Evolutionary conservation across 2,329 filamentous ascomycete species (phyloP), one percentile per base, ranked within the genome.

Genomic region (Madurella mycetomatis): DNA sequence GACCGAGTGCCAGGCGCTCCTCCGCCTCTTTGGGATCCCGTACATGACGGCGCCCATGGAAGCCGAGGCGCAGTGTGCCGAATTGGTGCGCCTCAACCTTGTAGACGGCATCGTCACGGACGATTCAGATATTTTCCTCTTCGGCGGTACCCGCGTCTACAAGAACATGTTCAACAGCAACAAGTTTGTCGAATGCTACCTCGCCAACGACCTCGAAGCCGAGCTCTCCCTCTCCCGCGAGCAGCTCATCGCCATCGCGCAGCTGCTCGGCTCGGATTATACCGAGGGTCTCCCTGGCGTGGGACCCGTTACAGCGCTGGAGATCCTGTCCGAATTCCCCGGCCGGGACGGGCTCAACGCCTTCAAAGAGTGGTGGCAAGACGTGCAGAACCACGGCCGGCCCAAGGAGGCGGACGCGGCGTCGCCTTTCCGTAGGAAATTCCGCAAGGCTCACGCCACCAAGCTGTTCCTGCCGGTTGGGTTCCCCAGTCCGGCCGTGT

Each of bases 131-230:
- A 95, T 87, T 0, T 99, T 99, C 66, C 81, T 99, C 1, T 99
- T 99, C 69, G 95, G 94, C 16, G 95, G 94, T 39, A 99, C 91
- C 0, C 81, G 92, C 16, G 88, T 99, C 18, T 99, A 99, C 78
- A 99, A 99, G 71, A 99, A 99, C 75, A 95, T 99, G 91, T 99
- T 99, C 78, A 99, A 96, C 71, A 87, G 90, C 64, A 94, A 94
- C 70, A 99, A 99, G 69, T 95, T 90, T 64, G 94, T 99, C 41
- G 94, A 99, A 73, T 97, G 94, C 72, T 99, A 97, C 67, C 80
- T 99, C 9, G 75, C 85, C 2, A 77, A 76, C 0, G 94, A 99
- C 65, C 77, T 99, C 0, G 90, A 95, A 65, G 88, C 88, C 63
- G 95, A 99, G 64, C 86, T 96, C 58, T 90, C 88, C 0, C 81